phyloP scores from a whole-genome alignment of 2,329 filamentous ascomycete species.

The Aspergillus fijiensis region DNA sequence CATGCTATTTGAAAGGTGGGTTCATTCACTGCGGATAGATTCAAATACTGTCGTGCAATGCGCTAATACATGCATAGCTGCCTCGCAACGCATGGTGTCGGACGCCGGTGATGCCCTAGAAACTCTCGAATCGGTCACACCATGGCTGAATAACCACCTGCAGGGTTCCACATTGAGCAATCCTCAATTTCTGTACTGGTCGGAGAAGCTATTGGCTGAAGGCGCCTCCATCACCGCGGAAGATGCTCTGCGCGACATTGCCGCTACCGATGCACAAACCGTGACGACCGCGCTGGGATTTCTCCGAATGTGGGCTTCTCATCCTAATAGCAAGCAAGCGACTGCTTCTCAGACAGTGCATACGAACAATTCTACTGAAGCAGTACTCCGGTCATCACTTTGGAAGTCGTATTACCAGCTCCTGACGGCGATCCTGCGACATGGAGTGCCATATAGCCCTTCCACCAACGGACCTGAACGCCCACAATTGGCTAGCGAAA shows the following conservation, averaged over 20 bases:
- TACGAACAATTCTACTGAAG: slow-evolving; percentile 20
- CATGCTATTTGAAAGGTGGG: slow-evolving; percentile 72
- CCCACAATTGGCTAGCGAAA: slow-evolving; percentile 68
- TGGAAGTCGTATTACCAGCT: slow-evolving; percentile 85
- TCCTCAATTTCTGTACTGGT: slow-evolving; percentile 72
- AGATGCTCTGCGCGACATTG: slow-evolving; percentile 38
- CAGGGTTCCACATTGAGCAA: slow-evolving; percentile 48
- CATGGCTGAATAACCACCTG: slow-evolving; percentile 53
- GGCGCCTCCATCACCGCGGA: slow-evolving; percentile 68
- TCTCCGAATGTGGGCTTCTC: slow-evolving; percentile 49
- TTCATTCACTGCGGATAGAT: slow-evolving; percentile 8
- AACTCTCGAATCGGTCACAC: slow-evolving; percentile 65
- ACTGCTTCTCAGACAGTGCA: slow-evolving; percentile 10
- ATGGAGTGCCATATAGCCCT: slow-evolving; percentile 42
- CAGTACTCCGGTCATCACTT: slow-evolving; percentile 50
- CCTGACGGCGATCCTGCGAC: slow-evolving; percentile 72
- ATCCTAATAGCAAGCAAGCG: slow-evolving; percentile 34
- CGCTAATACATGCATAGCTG: slow-evolving; percentile 36
- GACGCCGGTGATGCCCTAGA: slow-evolving; percentile 59
- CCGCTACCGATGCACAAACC: slow-evolving; percentile 25
- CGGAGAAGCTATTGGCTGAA: slow-evolving; percentile 73
- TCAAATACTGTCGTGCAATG: slow-evolving; percentile 1
- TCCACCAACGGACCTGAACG: slow-evolving; percentile 47
- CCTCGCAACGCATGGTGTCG: slow-evolving; percentile 46
- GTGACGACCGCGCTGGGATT: slow-evolving; percentile 45